These are phyloP conservation scores for Bipolaris gigantea DNA, from an alignment of 2,329 filamentous ascomycete genomes.

Conservation along the genomic window DNA sequence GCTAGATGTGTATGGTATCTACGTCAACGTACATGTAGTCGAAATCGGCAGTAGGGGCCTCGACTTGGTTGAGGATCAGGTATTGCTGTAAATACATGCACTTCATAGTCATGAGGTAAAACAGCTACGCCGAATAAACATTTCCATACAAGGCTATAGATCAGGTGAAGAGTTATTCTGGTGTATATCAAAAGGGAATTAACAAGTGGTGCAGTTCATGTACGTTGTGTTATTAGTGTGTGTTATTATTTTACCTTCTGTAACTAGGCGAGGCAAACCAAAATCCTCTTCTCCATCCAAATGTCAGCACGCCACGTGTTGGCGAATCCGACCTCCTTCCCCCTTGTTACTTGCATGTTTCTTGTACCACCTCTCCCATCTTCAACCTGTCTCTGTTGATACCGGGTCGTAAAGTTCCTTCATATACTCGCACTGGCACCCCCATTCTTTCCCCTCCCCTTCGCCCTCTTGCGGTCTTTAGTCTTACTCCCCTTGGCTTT, in stretches of 20 bases:
- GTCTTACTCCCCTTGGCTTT: slow-evolving; percentile 11
- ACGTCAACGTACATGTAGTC: too few species aligned
- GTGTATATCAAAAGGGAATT: too few species aligned
- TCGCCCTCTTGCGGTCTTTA: slow-evolving; percentile 3
- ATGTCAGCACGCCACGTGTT: neutral
- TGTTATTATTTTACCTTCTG: neutral
- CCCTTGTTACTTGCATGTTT: neutral
- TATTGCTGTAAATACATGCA: too few species aligned
- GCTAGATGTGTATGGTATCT: too few species aligned
- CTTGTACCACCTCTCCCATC: neutral
- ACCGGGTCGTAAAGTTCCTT: neutral
- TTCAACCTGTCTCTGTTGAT: neutral
- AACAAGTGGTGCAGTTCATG: too few species aligned
- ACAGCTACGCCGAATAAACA: too few species aligned
- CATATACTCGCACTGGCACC: neutral
- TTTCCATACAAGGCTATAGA: too few species aligned
- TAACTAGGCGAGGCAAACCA: neutral
- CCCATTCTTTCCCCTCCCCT: slow-evolving; percentile 8
- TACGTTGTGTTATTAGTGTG: neutral
- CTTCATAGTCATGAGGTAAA: too few species aligned
- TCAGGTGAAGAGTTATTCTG: too few species aligned
- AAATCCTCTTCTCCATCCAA: neutral
- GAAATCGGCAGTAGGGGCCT: too few species aligned
- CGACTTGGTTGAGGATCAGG: too few species aligned
- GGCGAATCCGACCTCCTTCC: too few species aligned